Percentiles rank a stretch among this genome's conserved stretches.
These are phyloP conservation scores for Lasiosphaeriaceae sp. DNA, from an alignment of 495 filamentous ascomycete genomes.

Conservation along the genomic window DNA sequence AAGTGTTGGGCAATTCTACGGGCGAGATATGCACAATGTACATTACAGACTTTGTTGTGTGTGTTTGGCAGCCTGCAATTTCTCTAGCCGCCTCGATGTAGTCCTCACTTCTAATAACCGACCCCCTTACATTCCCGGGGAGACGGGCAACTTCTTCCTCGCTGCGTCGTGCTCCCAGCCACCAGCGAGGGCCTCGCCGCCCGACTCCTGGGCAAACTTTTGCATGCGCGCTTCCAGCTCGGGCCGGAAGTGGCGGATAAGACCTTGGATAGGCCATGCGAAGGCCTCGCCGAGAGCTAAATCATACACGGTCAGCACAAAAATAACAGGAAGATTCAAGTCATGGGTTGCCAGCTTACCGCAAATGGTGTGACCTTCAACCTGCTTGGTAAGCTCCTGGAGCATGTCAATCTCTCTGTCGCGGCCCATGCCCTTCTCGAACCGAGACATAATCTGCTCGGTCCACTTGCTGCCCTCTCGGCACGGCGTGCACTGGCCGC, in stretches of 20 bases:
- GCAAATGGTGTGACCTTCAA: slow-evolving; percentile 98
- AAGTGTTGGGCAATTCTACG: background rate
- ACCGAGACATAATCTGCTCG: slow-evolving; percentile 95
- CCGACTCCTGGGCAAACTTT: slow-evolving; percentile 64
- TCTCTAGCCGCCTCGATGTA: background rate
- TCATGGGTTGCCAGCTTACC: slow-evolving; percentile 45
- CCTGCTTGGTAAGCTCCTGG: slow-evolving; percentile 98
- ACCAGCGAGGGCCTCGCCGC: slow-evolving; percentile 72
- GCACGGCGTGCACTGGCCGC: slow-evolving; percentile 97
- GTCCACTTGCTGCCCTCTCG: slow-evolving; percentile 98
- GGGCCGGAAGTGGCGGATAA: slow-evolving; percentile 95
- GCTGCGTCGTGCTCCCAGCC: slow-evolving; percentile 78
- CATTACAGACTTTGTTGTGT: background rate
- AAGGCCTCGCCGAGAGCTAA: slow-evolving; percentile 91
- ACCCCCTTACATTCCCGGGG: slow-evolving; percentile 72
- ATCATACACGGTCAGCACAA: background rate
- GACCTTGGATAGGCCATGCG: slow-evolving; percentile 95
- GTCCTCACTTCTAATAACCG: background rate
- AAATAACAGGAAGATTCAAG: too few species aligned
- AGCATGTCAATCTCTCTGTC: slow-evolving; percentile 98
- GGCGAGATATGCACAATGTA: slow-evolving; percentile 6
- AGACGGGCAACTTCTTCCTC: slow-evolving; percentile 76
- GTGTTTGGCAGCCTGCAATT: background rate
- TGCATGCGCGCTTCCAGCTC: slow-evolving; percentile 87
- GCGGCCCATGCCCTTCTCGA: slow-evolving; percentile 83